Evolutionary conservation across 331 rosid species (phyloP).

Genomic region (Malus hybrid): DNA sequence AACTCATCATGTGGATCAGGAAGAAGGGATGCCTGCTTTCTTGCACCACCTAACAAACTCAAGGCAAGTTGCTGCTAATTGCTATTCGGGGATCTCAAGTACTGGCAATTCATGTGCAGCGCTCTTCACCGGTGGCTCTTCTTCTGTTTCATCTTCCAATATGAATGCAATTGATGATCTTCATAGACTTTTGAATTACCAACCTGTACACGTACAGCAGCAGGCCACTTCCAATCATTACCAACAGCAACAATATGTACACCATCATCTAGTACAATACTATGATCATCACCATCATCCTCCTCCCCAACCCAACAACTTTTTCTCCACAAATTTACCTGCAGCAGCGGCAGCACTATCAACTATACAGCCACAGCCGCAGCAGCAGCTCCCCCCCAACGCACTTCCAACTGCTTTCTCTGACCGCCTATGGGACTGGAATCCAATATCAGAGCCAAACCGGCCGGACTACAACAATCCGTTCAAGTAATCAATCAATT

Average conservation of each 20-base stretch:
- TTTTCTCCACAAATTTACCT: conserved; percentile 25
- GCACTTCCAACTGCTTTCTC: conserved; percentile 59
- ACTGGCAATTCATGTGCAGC: not conserved
- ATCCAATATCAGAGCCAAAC: conserved; percentile 55
- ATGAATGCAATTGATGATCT: conserved; percentile 56
- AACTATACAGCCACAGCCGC: conserved; percentile 22
- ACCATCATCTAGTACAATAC: conserved; percentile 20
- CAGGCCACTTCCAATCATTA: conserved; percentile 20
- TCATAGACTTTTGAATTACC: conserved; percentile 51
- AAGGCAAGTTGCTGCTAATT: not conserved
- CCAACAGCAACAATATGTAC: not conserved
- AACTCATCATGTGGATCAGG: not conserved
- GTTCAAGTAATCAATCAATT: conserved; percentile 52
- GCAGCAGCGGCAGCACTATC: conserved; percentile 22
- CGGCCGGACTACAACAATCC: conserved; percentile 36
- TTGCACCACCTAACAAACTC: not conserved
- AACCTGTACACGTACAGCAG: conserved; percentile 26
- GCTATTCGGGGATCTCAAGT: not conserved
- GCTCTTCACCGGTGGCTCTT: conserved; percentile 14
- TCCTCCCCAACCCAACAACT: conserved; percentile 6
- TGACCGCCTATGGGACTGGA: conserved; percentile 94
- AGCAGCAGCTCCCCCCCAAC: conserved; percentile 31
- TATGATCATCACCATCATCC: conserved; percentile 20
- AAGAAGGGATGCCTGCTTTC: conserved; percentile 17
- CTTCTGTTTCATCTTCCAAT: conserved; percentile 22